phyloP scores from a whole-genome alignment of 345 rosid genomes.

The Luvunga scandens region DNA sequence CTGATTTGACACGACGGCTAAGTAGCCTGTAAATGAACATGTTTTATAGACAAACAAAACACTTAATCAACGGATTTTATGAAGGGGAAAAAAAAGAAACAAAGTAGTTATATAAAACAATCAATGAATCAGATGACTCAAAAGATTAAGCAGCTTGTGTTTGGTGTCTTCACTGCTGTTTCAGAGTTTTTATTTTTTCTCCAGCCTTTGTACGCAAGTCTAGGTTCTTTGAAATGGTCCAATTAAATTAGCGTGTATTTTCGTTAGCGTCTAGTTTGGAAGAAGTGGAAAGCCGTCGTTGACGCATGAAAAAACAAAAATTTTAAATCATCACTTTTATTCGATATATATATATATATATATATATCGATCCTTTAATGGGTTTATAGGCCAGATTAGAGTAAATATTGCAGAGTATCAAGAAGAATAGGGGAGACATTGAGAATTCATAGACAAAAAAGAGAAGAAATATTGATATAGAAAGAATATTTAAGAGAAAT shows the following conservation, averaged over 20 bases:
- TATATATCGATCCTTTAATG: too few relatives aligned
- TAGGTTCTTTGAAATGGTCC: not conserved
- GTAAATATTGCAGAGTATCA: too few relatives aligned
- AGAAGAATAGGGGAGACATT: too few relatives aligned
- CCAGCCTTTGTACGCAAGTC: not conserved
- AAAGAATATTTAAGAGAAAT: too few relatives aligned
- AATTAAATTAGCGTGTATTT: not conserved
- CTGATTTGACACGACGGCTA: slow-evolving; percentile 23
- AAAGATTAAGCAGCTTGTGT: not conserved
- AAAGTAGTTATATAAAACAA: not conserved
- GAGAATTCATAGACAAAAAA: too few relatives aligned
- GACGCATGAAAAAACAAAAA: not conserved
- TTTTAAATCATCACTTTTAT: too few relatives aligned
- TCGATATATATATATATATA: too few relatives aligned
- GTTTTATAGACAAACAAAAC: not conserved
- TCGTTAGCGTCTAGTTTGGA: not conserved
- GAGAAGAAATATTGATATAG: too few relatives aligned
- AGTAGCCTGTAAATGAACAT: slow-evolving; percentile 16
- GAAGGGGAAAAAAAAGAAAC: too few relatives aligned
- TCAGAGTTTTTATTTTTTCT: not conserved
- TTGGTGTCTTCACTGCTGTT: not conserved
- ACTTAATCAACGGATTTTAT: too few relatives aligned
- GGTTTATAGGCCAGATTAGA: too few relatives aligned
- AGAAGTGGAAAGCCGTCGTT: not conserved
- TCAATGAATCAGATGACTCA: not conserved